These are phyloP conservation scores for Paecilomyces sp. DNA, from an alignment of 2,329 filamentous ascomycete genomes.

Conservation along the genomic window DNA sequence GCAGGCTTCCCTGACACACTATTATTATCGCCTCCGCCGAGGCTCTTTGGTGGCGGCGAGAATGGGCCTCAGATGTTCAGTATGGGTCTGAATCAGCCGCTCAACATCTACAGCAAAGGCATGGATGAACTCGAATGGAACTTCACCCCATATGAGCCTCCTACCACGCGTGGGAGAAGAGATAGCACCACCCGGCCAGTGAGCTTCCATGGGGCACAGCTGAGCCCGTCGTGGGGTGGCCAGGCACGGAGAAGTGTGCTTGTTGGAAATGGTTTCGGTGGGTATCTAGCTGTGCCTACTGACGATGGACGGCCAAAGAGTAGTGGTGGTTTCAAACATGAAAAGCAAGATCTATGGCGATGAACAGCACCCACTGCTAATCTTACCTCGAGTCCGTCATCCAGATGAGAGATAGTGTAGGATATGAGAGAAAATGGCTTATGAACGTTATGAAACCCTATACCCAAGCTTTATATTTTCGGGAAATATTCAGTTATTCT, in stretches of 20 bases:
- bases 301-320: slow-evolving; percentile 38
- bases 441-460: not conserved
- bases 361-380: slow-evolving; percentile 9
- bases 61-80: slow-evolving; percentile 15
- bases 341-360: slow-evolving; percentile 33
- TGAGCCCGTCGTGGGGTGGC: slow-evolving; percentile 52
- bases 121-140: slow-evolving; percentile 62
- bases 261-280: slow-evolving; percentile 62
- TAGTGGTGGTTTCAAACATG: slow-evolving; percentile 23
- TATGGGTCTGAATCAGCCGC: slow-evolving; percentile 45
- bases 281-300: slow-evolving; percentile 57
- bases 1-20: slow-evolving; percentile 74
- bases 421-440: not conserved
- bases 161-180: slow-evolving; percentile 25
- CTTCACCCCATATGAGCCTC: slow-evolving; percentile 54
- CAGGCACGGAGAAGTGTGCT: slow-evolving; percentile 55
- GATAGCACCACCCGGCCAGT: slow-evolving; percentile 38
- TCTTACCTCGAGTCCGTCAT: not conserved
- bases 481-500: not conserved
- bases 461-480: not conserved
- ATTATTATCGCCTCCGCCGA: slow-evolving; percentile 60
- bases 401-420: not conserved
- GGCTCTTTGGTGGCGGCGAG: slow-evolving; percentile 41
- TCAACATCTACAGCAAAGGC: slow-evolving; percentile 61
- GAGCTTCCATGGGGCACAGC: slow-evolving; percentile 37